Percentiles rank a stretch among this genome's conserved stretches.
phyloP scores from a whole-genome alignment of 1,139 yeast genomes.

The Hyphopichia fennica region DNA sequence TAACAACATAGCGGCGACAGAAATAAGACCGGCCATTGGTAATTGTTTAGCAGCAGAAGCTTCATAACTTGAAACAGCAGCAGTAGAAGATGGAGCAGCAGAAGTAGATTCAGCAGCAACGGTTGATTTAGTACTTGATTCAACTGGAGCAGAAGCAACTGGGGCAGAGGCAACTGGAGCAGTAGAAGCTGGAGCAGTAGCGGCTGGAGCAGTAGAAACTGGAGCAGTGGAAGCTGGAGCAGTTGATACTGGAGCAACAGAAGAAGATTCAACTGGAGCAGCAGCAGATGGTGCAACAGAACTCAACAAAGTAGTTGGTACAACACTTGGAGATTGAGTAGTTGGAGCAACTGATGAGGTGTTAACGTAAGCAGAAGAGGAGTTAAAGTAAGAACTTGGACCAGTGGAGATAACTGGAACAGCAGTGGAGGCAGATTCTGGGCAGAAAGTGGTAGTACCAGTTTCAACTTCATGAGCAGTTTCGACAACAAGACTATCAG shows the following conservation, averaged over 20 bases:
- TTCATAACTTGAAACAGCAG: slow-evolving; percentile 5
- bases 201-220: slow-evolving; percentile 17
- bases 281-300: slow-evolving; percentile 1
- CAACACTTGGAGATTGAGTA: neutral
- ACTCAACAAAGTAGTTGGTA: slow-evolving; percentile 1
- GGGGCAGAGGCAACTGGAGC: slow-evolving; percentile 24
- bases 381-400: neutral
- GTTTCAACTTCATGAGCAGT: slow-evolving; percentile 26
- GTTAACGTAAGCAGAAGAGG: neutral
- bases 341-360: neutral
- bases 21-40: slow-evolving; percentile 3
- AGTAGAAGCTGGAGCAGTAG: slow-evolving; percentile 15
- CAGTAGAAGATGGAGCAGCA: neutral
- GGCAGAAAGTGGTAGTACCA: slow-evolving; percentile 36
- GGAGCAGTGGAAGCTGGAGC: slow-evolving; percentile 21
- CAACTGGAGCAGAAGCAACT: slow-evolving; percentile 8
- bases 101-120: slow-evolving; percentile 1
- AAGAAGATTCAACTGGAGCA: slow-evolving; percentile 1
- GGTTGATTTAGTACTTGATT: slow-evolving; percentile 3
- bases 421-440: slow-evolving; percentile 9
- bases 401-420: slow-evolving; percentile 1
- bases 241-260: slow-evolving; percentile 2
- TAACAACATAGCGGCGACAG: slow-evolving; percentile 3
- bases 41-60: slow-evolving; percentile 4
- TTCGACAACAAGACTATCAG: slow-evolving; percentile 9